These are phyloP conservation scores for Phylloporus sp. DNA, from an alignment of 768 basidiomycete species.

Conservation along the genomic window DNA sequence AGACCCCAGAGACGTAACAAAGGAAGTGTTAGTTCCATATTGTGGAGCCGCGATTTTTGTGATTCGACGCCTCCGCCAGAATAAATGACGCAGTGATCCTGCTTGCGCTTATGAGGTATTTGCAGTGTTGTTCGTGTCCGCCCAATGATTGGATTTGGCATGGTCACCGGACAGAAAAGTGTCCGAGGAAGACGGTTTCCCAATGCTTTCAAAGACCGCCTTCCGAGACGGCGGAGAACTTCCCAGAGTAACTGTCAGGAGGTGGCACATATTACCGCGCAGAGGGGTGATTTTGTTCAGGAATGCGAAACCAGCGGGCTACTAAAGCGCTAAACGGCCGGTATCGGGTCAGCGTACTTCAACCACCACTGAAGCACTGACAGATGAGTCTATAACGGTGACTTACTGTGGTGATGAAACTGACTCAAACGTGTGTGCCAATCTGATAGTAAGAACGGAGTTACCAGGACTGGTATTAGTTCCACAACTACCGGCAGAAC, in stretches of 20 bases:
- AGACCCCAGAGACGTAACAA: neutral
- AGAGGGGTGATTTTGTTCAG: neutral
- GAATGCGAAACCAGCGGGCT: neutral
- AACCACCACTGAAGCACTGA: no score
- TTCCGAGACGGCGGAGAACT: neutral
- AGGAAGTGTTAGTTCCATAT: neutral
- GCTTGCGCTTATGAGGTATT: conserved; percentile 1
- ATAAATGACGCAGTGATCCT: neutral
- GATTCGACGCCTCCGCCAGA: conserved; percentile 3
- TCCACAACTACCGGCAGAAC: neutral
- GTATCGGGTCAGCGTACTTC: no score
- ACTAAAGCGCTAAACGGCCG: neutral
- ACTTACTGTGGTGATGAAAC: neutral
- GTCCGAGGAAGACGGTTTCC: neutral
- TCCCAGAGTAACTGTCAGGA: neutral
- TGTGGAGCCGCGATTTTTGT: conserved; percentile 13
- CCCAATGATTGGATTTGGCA: no score
- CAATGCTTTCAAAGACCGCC: neutral
- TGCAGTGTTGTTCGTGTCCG: no score
- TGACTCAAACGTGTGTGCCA: neutral
- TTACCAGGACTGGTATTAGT: neutral
- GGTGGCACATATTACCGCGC: neutral
- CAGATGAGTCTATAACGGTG: no score
- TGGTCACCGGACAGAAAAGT: conserved; percentile 3
- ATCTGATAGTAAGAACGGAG: neutral